These are phyloP conservation scores for Schoenoplectus triqueter DNA, from an alignment of 202 grass and related monocot genomes.

Conservation along the genomic window DNA sequence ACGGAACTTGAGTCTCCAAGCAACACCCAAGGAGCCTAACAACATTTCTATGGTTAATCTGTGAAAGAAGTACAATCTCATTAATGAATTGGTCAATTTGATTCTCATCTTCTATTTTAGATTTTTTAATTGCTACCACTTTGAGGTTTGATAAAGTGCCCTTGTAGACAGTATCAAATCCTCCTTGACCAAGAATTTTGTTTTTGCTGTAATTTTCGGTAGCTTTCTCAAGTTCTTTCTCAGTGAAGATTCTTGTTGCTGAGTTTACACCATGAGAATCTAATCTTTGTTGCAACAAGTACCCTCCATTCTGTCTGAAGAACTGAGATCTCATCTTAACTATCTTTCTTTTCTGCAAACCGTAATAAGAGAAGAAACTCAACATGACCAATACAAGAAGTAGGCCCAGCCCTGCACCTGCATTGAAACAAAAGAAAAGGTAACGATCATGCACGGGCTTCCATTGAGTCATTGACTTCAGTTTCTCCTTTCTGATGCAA, in stretches of 20 bases:
- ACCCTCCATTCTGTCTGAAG: slow-evolving; percentile 64
- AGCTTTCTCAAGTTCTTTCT: slow-evolving; percentile 54
- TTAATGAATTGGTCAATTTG: slow-evolving; percentile 47
- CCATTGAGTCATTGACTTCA: neutral
- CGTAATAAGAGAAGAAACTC: slow-evolving; percentile 36
- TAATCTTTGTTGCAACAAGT: slow-evolving; percentile 59
- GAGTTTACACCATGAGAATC: slow-evolving; percentile 27
- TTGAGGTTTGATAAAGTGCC: slow-evolving; percentile 47
- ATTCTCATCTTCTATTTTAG: slow-evolving; percentile 38
- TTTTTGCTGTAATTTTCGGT: slow-evolving; percentile 47
- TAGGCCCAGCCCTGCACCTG: slow-evolving; percentile 50
- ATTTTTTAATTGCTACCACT: slow-evolving; percentile 50
- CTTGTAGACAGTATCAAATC: slow-evolving; percentile 59
- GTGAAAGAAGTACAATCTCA: slow-evolving; percentile 42
- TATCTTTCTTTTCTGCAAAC: slow-evolving; percentile 45
- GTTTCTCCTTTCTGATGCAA: neutral
- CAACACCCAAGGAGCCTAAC: slow-evolving; percentile 39
- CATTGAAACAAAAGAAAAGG: neutral
- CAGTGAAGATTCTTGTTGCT: slow-evolving; percentile 59
- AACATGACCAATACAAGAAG: slow-evolving; percentile 5
- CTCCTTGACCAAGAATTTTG: slow-evolving; percentile 57
- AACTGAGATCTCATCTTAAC: slow-evolving; percentile 47
- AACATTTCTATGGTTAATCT: slow-evolving; percentile 40
- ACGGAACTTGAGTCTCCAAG: slow-evolving; percentile 44
- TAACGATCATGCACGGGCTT: neutral